These are phyloP conservation scores for Volvox africanus DNA, from an alignment of 139 green algal species.

Conservation along the genomic window DNA sequence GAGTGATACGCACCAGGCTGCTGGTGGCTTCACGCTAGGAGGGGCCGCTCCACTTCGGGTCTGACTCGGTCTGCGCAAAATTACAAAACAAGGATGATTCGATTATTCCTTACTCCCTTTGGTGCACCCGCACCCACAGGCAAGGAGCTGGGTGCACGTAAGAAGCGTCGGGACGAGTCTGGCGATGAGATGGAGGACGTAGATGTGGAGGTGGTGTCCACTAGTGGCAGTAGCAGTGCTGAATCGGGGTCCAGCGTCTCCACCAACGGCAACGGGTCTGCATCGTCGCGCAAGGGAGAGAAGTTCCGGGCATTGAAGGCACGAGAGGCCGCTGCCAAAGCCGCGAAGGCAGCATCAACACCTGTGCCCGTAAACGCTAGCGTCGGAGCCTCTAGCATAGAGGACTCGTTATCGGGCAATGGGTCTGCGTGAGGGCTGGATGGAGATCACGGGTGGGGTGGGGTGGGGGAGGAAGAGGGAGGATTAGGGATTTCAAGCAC, in stretches of 20 bases:
- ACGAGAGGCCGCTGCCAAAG: slow-evolving; percentile 79
- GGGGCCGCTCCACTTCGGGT: too few species aligned
- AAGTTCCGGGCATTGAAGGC: slow-evolving; percentile 87
- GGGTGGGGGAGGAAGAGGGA: too few species aligned
- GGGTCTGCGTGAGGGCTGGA: not conserved
- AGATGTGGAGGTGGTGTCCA: slow-evolving; percentile 20
- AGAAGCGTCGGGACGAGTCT: slow-evolving; percentile 50
- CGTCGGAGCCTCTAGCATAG: not conserved
- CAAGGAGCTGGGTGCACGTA: slow-evolving; percentile 70
- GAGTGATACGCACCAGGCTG: not conserved
- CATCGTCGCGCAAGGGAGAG: slow-evolving; percentile 58
- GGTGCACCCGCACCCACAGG: slow-evolving; percentile 27
- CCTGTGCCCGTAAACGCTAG: not conserved
- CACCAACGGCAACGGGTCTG: not conserved
- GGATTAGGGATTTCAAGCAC: too few species aligned
- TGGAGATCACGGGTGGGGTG: too few species aligned
- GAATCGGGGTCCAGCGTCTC: not conserved
- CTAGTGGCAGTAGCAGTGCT: not conserved
- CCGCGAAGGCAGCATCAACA: slow-evolving; percentile 43
- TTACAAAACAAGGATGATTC: too few species aligned
- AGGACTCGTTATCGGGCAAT: not conserved
- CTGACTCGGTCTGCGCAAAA: too few species aligned
- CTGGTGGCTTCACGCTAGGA: not conserved
- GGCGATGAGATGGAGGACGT: slow-evolving; percentile 47
- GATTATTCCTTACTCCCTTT: too few species aligned